Evolutionary conservation across 2,329 filamentous ascomycete species (phyloP).

Genomic region (Botryotinia narcissicola): DNA sequence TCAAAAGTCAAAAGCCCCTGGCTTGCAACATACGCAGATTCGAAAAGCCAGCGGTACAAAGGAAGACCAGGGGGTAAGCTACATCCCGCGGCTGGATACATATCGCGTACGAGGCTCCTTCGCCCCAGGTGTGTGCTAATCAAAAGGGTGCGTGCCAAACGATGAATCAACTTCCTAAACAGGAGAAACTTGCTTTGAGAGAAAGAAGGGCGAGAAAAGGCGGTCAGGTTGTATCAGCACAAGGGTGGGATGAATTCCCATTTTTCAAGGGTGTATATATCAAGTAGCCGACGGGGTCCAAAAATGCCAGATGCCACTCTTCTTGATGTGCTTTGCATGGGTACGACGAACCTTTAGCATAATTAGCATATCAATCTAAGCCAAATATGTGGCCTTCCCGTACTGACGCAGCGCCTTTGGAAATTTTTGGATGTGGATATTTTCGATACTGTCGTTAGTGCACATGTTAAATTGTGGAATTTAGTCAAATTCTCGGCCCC

Average conservation of each 20-base stretch:
- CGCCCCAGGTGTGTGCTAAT: slow-evolving; percentile 30
- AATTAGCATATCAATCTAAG: slow-evolving; percentile 14
- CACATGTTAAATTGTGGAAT: slow-evolving; percentile 17
- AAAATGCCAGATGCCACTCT: slow-evolving; percentile 13
- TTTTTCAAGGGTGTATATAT: slow-evolving; percentile 16
- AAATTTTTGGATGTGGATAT: slow-evolving; percentile 11
- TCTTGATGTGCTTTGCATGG: slow-evolving; percentile 8
- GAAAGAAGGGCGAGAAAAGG: slow-evolving; percentile 10
- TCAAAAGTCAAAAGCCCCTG: slow-evolving; percentile 37
- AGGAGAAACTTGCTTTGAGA: slow-evolving; percentile 18
- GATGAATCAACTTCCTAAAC: slow-evolving; percentile 19
- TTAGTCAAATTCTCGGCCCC: slow-evolving; percentile 17
- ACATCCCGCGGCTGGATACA: slow-evolving; percentile 21
- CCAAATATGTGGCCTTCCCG: slow-evolving; percentile 15
- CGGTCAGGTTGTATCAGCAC: slow-evolving; percentile 16
- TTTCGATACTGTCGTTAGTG: slow-evolving; percentile 6
- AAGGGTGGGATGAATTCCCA: slow-evolving; percentile 19
- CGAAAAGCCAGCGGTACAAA: slow-evolving; percentile 32
- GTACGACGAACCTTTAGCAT: background rate
- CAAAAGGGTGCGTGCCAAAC: slow-evolving; percentile 25
- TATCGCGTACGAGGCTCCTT: slow-evolving; percentile 22
- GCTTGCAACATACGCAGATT: slow-evolving; percentile 33
- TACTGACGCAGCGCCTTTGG: slow-evolving; percentile 9
- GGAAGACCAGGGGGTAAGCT: slow-evolving; percentile 19
- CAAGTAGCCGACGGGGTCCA: slow-evolving; percentile 18